Percentiles rank a stretch among this genome's conserved stretches.
These are phyloP conservation scores for Penicillium sp. DNA, from an alignment of 2,329 filamentous ascomycete genomes.

Conservation along the genomic window DNA sequence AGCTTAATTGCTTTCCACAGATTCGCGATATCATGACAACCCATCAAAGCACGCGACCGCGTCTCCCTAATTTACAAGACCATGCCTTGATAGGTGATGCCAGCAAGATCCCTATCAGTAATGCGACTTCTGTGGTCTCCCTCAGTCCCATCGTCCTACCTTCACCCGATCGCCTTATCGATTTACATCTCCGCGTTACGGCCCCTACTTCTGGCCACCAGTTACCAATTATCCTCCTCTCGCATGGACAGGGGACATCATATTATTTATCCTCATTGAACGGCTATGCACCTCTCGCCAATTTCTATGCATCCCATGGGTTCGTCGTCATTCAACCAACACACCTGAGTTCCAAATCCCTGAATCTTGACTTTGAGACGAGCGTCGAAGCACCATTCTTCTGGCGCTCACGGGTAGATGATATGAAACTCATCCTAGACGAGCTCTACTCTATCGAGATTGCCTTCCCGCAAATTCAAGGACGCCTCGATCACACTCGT, in stretches of 20 bases:
- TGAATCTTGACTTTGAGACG: constrained; percentile 20
- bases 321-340: constrained; percentile 48
- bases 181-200: constrained; percentile 39
- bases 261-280: constrained; percentile 39
- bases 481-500: constrained; percentile 34
- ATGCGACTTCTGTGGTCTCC: constrained; percentile 31
- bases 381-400: constrained; percentile 24
- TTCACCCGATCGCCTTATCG: constrained; percentile 21
- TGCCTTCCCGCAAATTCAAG: constrained; percentile 31
- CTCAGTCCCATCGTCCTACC: constrained; percentile 8
- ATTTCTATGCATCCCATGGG: constrained; percentile 45
- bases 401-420: constrained; percentile 35
- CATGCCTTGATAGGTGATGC: constrained; percentile 15
- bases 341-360: constrained; percentile 38
- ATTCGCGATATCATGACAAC: neutral
- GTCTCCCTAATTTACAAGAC: constrained; percentile 6
- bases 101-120: constrained; percentile 31
- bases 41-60: neutral
- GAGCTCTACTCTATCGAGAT: constrained; percentile 38
- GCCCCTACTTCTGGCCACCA: constrained; percentile 29
- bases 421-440: constrained; percentile 41
- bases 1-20: neutral
- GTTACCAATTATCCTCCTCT: constrained; percentile 44
- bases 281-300: constrained; percentile 43
- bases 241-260: constrained; percentile 36